A percentile compares a stretch with the other conserved stretches of the same genome.
Conservation (phyloP, 345 rosid genomes). For the Citrus australasica region DNA sequence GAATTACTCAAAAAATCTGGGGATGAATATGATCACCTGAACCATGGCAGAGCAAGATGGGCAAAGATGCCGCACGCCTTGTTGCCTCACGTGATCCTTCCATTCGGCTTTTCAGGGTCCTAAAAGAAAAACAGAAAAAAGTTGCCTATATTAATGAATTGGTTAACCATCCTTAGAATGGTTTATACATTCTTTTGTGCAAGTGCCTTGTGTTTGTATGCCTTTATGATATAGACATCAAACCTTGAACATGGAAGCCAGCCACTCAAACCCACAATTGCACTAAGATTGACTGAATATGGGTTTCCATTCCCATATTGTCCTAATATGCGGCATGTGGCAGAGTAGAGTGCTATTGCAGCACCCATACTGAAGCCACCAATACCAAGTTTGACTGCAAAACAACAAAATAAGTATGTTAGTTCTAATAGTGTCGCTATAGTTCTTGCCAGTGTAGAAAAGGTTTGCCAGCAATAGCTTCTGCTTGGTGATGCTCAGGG, state of each 20-base stretch:
- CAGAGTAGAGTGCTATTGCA: conserved; percentile 64
- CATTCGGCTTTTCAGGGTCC: conserved; percentile 53
- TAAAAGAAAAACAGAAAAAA: conserved; percentile 19
- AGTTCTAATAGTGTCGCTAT: background rate
- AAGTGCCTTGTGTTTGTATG: background rate
- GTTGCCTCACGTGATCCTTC: conserved; percentile 50
- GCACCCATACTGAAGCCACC: conserved; percentile 93
- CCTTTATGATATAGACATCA: conserved; percentile 6
- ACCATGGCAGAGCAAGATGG: conserved; percentile 59
- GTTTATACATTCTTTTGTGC: background rate
- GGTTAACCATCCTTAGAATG: conserved; percentile 1
- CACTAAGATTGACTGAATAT: conserved; percentile 46
- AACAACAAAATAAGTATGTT: background rate
- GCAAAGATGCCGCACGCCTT: conserved; percentile 58
- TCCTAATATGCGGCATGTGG: conserved; percentile 52
- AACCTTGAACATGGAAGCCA: conserved; percentile 78
- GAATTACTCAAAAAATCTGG: background rate
- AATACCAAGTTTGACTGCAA: conserved; percentile 54
- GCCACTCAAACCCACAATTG: conserved; percentile 62
- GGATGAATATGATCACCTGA: conserved; percentile 30
- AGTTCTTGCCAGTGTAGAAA: background rate
- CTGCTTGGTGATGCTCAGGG: background rate
- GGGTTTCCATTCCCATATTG: conserved; percentile 47
- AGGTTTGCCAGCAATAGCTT: background rate
- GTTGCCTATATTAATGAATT: conserved; percentile 7